Percentiles rank a stretch among this genome's conserved stretches.
These are phyloP conservation scores for Hansenula anomala DNA, from an alignment of 1,139 yeast genomes.

Conservation along the genomic window DNA sequence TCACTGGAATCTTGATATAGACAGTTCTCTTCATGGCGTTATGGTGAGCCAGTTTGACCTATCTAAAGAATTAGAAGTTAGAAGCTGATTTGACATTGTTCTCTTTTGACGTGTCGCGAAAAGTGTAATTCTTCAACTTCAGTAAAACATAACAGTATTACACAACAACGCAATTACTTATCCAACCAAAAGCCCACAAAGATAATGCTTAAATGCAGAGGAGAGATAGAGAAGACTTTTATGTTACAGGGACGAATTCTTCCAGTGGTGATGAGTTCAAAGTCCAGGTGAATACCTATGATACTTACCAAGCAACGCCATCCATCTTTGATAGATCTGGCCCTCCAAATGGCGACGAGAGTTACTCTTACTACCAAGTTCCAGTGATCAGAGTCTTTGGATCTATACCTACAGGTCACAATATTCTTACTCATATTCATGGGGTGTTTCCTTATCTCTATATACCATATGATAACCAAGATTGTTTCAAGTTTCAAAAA, in stretches of 20 bases:
- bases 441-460: conserved; percentile 81
- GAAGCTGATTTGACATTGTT: too few species aligned
- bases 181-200: too few species aligned
- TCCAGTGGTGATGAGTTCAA: conserved; percentile 6
- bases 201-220: conserved; percentile 1
- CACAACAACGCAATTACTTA: too few species aligned
- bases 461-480: conserved; percentile 45
- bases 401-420: conserved; percentile 48
- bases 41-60: too few species aligned
- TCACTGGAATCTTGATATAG: conserved; percentile 19
- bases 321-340: conserved; percentile 34
- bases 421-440: conserved; percentile 68
- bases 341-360: conserved; percentile 18
- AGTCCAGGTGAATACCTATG: conserved; percentile 54
- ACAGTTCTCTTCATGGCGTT: conserved; percentile 6
- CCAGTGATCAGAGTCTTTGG: conserved; percentile 83
- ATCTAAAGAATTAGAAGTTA: too few species aligned
- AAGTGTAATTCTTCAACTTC: too few species aligned
- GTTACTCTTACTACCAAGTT: conserved; percentile 37
- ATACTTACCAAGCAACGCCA: conserved; percentile 55
- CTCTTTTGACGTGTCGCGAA: background rate
- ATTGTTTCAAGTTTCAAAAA: conserved; percentile 16
- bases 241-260: conserved; percentile 3
- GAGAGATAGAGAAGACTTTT: conserved; percentile 6
- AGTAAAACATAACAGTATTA: too few species aligned